These are phyloP conservation scores for Sinapis alba DNA, from an alignment of 441 rosid species.

Conservation along the genomic window DNA sequence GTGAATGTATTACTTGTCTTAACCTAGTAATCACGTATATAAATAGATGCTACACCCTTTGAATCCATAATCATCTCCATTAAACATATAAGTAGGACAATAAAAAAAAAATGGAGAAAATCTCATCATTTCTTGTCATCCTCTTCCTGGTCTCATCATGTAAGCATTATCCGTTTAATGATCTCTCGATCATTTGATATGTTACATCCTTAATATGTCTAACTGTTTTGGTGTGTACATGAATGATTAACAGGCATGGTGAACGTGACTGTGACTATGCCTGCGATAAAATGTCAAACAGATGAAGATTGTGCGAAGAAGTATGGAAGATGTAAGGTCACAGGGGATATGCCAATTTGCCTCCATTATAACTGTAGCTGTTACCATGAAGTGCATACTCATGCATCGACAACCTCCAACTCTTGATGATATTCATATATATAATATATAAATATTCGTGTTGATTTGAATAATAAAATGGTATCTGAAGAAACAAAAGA, in stretches of 20 bases:
- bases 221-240: background rate
- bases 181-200: background rate
- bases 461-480: background rate
- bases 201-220: background rate
- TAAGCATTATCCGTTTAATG: background rate
- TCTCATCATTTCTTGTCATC: background rate
- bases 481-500: too few species aligned
- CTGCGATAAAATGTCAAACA: background rate
- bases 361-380: background rate
- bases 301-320: background rate
- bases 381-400: background rate
- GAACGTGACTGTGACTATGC: background rate
- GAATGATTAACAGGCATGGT: conserved; percentile 24
- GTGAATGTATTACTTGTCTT: background rate
- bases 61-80: background rate
- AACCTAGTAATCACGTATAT: conserved; percentile 5
- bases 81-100: background rate
- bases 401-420: background rate
- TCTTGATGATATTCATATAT: background rate
- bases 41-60: background rate
- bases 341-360: background rate
- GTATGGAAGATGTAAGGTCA: background rate
- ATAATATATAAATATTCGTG: too few species aligned
- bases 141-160: conserved; percentile 34
- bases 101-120: conserved; percentile 20